A percentile compares a stretch with the other conserved stretches of the same genome.
phyloP scores from a whole-genome alignment of 2,329 filamentous ascomycete genomes.

The Pestalotiopsis sp. region DNA sequence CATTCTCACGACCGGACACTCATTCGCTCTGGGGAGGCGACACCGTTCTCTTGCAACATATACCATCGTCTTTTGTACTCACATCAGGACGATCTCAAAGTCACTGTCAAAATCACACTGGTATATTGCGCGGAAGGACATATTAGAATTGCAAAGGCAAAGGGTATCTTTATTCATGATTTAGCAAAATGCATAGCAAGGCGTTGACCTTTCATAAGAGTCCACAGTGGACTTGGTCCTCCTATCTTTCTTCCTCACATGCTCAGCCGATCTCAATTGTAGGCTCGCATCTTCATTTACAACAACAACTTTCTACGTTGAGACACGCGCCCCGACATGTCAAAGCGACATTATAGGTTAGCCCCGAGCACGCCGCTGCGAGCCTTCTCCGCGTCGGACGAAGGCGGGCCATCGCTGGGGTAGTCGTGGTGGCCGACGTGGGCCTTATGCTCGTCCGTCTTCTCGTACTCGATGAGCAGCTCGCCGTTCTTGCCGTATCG shows the following conservation, averaged over 20 bases:
- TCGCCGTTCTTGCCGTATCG: conserved; percentile 64
- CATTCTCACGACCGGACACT: no score
- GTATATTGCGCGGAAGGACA: background rate
- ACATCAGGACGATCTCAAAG: no score
- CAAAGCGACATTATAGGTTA: background rate
- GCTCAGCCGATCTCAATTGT: background rate
- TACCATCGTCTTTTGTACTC: no score
- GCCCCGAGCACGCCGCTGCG: background rate
- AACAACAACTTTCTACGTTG: background rate
- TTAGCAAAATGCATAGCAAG: conserved; percentile 9
- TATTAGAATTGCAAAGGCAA: background rate
- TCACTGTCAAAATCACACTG: no score
- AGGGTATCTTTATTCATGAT: conserved; percentile 7
- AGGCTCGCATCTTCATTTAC: background rate
- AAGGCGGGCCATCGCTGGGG: background rate
- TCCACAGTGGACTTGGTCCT: background rate
- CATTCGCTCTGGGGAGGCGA: no score
- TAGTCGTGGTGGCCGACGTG: conserved; percentile 17
- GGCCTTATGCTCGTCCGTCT: conserved; percentile 40
- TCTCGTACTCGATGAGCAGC: conserved; percentile 50
- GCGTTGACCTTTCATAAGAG: background rate
- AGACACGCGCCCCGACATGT: background rate
- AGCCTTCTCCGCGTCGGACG: conserved; percentile 1
- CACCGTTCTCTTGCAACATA: no score
- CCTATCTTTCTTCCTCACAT: background rate